phyloP scores from a whole-genome alignment of 331 rosid genomes.

The Cydonia oblonga region DNA sequence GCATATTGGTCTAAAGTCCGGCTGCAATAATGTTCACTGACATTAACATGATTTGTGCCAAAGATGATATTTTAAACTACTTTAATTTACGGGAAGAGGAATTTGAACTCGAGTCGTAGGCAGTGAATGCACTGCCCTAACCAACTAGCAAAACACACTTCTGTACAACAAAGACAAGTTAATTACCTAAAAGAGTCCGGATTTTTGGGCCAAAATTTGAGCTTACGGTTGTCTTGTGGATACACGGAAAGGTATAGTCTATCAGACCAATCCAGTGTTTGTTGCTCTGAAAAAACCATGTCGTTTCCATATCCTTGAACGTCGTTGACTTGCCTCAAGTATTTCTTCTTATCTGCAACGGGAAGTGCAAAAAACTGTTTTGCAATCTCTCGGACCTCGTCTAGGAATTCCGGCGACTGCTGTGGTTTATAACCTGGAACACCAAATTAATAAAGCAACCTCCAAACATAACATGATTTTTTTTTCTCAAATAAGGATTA shows the following conservation, averaged over 20 bases:
- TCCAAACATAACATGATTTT: too few species aligned
- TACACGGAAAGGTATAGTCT: constrained; percentile 16
- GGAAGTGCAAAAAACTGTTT: constrained; percentile 54
- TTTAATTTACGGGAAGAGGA: too few species aligned
- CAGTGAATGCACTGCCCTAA: background rate
- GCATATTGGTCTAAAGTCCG: constrained; percentile 18
- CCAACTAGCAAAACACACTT: background rate
- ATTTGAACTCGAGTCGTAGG: background rate
- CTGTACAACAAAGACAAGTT: background rate
- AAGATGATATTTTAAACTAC: too few species aligned
- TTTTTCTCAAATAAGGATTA: too few species aligned
- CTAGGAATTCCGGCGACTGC: constrained; percentile 33
- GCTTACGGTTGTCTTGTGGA: constrained; percentile 27
- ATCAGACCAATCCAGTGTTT: constrained; percentile 54
- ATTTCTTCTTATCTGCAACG: constrained; percentile 43
- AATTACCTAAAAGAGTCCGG: constrained; percentile 41
- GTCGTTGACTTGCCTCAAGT: constrained; percentile 23
- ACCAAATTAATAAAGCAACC: background rate
- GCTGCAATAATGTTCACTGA: background rate
- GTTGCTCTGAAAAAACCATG: constrained; percentile 24
- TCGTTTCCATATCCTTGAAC: constrained; percentile 66
- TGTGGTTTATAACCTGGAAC: constrained; percentile 50
- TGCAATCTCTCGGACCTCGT: constrained; percentile 28
- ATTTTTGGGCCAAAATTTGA: constrained; percentile 49
- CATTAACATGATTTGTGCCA: background rate